Percentiles rank a stretch among this genome's conserved stretches.
Conservation (phyloP, 768 basidiomycete genomes). For the Myochromella boudieri region DNA sequence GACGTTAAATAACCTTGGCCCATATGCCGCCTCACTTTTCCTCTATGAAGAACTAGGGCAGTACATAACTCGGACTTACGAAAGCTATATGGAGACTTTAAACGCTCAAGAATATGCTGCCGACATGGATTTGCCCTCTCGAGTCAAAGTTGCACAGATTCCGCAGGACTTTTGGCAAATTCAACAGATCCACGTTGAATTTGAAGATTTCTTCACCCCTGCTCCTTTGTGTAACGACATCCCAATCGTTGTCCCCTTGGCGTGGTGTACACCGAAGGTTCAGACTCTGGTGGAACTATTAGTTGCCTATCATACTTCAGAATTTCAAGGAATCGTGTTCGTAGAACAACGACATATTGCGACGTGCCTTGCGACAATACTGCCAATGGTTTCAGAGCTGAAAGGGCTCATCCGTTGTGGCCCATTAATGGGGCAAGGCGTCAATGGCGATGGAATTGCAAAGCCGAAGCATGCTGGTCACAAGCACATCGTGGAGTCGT, state of each 20-base stretch:
- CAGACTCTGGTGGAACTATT: conserved; percentile 61
- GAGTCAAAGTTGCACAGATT: conserved; percentile 21
- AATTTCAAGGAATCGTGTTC: conserved; percentile 84
- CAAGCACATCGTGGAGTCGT: conserved; percentile 60
- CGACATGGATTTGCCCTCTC: conserved; percentile 15
- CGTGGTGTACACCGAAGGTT: conserved; percentile 78
- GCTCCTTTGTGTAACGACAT: conserved; percentile 27
- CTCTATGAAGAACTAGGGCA: conserved; percentile 60
- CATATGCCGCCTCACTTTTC: conserved; percentile 74
- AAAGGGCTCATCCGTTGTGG: conserved; percentile 57
- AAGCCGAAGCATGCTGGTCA: conserved; percentile 43
- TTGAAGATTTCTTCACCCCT: conserved; percentile 48
- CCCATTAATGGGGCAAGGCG: conserved; percentile 72
- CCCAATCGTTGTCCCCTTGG: conserved; percentile 44
- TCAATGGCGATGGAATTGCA: conserved; percentile 39
- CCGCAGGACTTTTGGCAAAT: conserved; percentile 36
- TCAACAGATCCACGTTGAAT: conserved; percentile 41
- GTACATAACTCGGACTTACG: conserved; percentile 41
- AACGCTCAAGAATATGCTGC: conserved; percentile 16
- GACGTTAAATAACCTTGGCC: conserved; percentile 64
- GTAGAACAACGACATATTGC: conserved; percentile 86
- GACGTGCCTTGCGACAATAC: conserved; percentile 60
- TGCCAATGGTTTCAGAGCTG: conserved; percentile 60
- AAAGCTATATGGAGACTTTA: conserved; percentile 17
- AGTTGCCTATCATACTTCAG: conserved; percentile 46